Evolutionary conservation across 176 grass and related monocot genomes (phyloP).

Genomic region (Sorghum bicolor): Sorghum_bicolor_NCBIv3 NC_012874.2:55906001-55906500

Average conservation of each 20-base stretch:
- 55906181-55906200: conserved; percentile 36
- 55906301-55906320: conserved; percentile 65
- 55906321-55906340: conserved; percentile 61
- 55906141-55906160: conserved; percentile 48
- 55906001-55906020: conserved; percentile 79
- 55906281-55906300: conserved; percentile 56
- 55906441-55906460: conserved; percentile 77
- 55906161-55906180: conserved; percentile 37
- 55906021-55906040: conserved; percentile 71
- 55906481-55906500: conserved; percentile 76
- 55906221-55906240: conserved; percentile 69
- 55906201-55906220: conserved; percentile 62
- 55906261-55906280: conserved; percentile 82
- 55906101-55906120: conserved; percentile 58
- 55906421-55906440: conserved; percentile 64
- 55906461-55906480: conserved; percentile 79
- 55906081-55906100: conserved; percentile 67
- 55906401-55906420: conserved; percentile 68
- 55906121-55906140: conserved; percentile 72
- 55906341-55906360: conserved; percentile 63
- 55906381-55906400: conserved; percentile 44
- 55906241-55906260: conserved; percentile 78
- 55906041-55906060: conserved; percentile 76
- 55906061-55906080: conserved; percentile 71
- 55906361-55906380: conserved; percentile 61